Base-by-base conservation (phyloP, 306 rosid genomes). In the Prunus dulcis region DNA sequence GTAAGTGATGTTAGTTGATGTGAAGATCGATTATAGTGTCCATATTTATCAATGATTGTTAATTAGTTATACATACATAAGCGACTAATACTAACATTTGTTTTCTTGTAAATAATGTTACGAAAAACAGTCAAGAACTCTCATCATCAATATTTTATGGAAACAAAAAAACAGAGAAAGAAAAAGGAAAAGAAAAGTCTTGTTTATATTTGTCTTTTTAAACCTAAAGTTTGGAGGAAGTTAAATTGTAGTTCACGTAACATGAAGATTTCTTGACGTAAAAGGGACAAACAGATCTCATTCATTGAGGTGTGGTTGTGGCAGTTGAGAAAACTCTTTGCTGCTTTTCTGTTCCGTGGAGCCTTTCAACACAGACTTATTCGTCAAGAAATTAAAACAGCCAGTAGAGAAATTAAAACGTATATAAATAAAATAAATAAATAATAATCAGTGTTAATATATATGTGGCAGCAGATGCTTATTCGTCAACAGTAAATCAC, bases 181-280 rank as follows among this genome's bases (percentile, higher is more conserved):
- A 9, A 4, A 41, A 50, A 81, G 64, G 5, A 2, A 6, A 38
- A 69, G 43, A n/a, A 70, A 30, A 28, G 56, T 58, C 8, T 17
- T 56, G 22, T 51, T 23, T 19, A 6, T 43, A 55, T 2, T 20
- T 51, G 1, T 13, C 30, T 18, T 62, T 80, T 62, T 13, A 63
- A 61, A 57, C 34, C 41, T 23, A 47, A 57, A 57, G 81, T 66
- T 65, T 46, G 83, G 80, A 83, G 65, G 81, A 60, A 64, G 46
- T 32, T 64, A 34, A 80, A 78, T 84, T 86, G 78, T 76, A 81
- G 74, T 60, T 86, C 83, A 86, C 84, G 90, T 86, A 86, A 86
- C 75, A 72, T 22, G n/a, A 60, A 73, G 84, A 64, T 85, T 82
- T 68, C 91, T 89, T 87, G 87, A 81, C 91, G 89, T 85, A 80